Evolutionary conservation across 164 flowering plant species (phyloP).

Genomic region (Pachysandra terminalis): DNA sequence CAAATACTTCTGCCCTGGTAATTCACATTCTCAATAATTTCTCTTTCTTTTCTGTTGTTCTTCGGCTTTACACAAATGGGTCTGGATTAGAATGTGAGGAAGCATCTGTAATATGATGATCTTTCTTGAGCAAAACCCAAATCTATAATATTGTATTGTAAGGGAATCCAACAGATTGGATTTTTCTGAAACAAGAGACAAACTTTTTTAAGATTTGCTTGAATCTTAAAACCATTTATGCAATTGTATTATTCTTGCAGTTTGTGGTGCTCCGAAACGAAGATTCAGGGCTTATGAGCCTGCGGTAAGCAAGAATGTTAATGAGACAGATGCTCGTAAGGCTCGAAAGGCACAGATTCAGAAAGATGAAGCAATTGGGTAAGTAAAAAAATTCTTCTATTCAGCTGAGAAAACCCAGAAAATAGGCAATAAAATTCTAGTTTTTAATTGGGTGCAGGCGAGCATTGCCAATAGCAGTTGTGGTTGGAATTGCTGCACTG

Average conservation of each 20-base stretch:
- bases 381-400: slow-evolving; percentile 5
- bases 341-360: slow-evolving; percentile 73
- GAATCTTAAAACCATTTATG: neutral
- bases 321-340: slow-evolving; percentile 56
- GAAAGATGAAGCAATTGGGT: slow-evolving; percentile 91
- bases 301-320: slow-evolving; percentile 58
- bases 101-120: too few relatives aligned
- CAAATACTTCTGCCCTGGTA: slow-evolving; percentile 92
- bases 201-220: too few relatives aligned
- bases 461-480: slow-evolving; percentile 75
- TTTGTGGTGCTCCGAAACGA: slow-evolving; percentile 95
- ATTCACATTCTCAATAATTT: neutral
- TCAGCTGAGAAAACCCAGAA: neutral
- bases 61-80: slow-evolving; percentile 7
- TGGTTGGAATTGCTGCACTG: slow-evolving; percentile 56
- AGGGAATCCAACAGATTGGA: too few relatives aligned
- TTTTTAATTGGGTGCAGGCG: slow-evolving; percentile 36
- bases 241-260: slow-evolving; percentile 39
- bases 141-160: too few relatives aligned
- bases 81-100: neutral
- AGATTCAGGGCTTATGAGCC: slow-evolving; percentile 72
- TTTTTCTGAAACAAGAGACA: too few relatives aligned
- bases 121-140: too few relatives aligned
- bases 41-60: neutral
- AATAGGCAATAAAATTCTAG: neutral